Conservation (phyloP, 768 basidiomycete genomes). For the Cystobasidium tubakii region DNA sequence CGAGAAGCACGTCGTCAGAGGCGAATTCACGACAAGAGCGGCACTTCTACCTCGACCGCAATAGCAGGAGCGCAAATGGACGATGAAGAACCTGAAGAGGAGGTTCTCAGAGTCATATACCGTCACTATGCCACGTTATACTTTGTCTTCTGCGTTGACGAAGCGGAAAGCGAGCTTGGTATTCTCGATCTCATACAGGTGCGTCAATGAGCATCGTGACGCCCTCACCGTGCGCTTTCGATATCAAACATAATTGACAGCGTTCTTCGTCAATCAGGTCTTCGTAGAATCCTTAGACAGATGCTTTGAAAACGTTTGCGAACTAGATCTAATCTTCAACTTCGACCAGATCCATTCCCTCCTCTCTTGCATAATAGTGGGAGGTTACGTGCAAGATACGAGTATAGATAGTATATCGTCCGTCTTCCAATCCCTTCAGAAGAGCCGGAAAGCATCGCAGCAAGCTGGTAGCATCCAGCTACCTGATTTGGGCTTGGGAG, state of each 20-base stretch:
- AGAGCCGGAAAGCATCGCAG: slow-evolving; percentile 14
- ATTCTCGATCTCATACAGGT: slow-evolving; percentile 96
- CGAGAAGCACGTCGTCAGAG: background rate
- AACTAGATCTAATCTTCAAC: slow-evolving; percentile 95
- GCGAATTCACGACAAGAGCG: slow-evolving; percentile 26
- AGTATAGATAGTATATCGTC: slow-evolving; percentile 36
- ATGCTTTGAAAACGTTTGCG: slow-evolving; percentile 96
- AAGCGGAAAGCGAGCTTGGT: slow-evolving; percentile 91
- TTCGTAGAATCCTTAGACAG: slow-evolving; percentile 95
- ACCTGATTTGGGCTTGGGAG: slow-evolving; percentile 12
- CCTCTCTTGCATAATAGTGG: slow-evolving; percentile 91
- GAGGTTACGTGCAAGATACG: slow-evolving; percentile 91
- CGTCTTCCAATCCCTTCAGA: slow-evolving; percentile 19
- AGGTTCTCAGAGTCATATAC: slow-evolving; percentile 74
- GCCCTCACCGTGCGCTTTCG: too few species aligned
- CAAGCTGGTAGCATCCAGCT: slow-evolving; percentile 26
- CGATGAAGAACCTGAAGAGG: slow-evolving; percentile 42
- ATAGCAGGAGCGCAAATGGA: slow-evolving; percentile 10
- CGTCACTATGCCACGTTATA: slow-evolving; percentile 91
- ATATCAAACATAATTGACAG: too few species aligned
- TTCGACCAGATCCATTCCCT: slow-evolving; percentile 99
- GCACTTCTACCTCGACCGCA: slow-evolving; percentile 47
- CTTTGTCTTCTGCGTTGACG: slow-evolving; percentile 95
- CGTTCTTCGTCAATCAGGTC: slow-evolving; percentile 68
- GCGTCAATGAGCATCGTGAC: slow-evolving; percentile 46